phyloP scores from a whole-genome alignment of 768 basidiomycete species.

The Auriscalpium microsporum region DNA sequence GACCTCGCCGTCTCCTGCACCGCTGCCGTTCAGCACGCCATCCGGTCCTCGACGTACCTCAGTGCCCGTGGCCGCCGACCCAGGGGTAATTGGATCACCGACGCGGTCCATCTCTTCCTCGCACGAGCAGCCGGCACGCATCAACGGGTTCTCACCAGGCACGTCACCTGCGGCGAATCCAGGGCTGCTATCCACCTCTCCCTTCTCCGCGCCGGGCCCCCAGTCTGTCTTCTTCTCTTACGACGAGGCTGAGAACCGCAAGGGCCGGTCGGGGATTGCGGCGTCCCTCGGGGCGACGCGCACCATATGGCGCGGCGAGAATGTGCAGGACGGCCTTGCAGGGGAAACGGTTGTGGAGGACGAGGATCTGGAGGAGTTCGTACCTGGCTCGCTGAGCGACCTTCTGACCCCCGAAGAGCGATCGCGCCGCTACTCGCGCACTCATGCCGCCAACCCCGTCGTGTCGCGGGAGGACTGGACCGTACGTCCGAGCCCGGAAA shows the following conservation, averaged over 20 bases:
- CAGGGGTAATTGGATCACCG: constrained; percentile 81
- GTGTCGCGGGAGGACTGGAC: constrained; percentile 14
- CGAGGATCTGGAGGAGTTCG: constrained; percentile 79
- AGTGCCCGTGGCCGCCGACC: constrained; percentile 39
- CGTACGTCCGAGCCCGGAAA: constrained; percentile 19
- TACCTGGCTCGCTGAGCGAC: constrained; percentile 84
- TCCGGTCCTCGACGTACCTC: constrained; percentile 42
- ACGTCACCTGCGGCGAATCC: constrained; percentile 43
- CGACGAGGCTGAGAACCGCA: constrained; percentile 26
- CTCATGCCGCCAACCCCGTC: constrained; percentile 36
- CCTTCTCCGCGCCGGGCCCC: constrained; percentile 69
- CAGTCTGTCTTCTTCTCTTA: constrained; percentile 45
- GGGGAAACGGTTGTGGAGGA: constrained; percentile 46
- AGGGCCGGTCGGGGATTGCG: constrained; percentile 43
- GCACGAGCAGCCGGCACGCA: constrained; percentile 26
- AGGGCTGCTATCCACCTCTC: constrained; percentile 48
- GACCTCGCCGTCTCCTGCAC: constrained; percentile 27
- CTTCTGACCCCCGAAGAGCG: constrained; percentile 85
- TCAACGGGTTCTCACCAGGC: constrained; percentile 45
- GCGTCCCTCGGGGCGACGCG: constrained; percentile 57
- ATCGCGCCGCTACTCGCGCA: constrained; percentile 71
- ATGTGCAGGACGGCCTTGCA: constrained; percentile 5
- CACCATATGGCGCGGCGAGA: constrained; percentile 28
- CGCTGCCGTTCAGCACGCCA: constrained; percentile 44
- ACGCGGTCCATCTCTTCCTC: constrained; percentile 37